Evolutionary conservation across 306 rosid species (phyloP), one percentile per base, ranked within the genome.

Genomic region (Cucurbita ficifolia): DNA sequence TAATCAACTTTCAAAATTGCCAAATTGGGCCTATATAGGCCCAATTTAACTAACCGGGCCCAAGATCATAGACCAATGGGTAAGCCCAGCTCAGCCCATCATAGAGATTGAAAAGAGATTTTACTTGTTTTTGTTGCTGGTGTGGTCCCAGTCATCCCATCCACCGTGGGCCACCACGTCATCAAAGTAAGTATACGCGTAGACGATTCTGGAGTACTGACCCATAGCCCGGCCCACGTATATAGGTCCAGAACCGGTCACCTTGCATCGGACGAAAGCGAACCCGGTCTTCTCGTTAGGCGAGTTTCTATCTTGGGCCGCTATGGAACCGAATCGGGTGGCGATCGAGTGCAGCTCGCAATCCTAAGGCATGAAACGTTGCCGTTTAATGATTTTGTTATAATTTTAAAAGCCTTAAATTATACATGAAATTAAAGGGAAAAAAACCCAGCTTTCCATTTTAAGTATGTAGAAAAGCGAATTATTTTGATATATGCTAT

Each of bases 191-290:
- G 98, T 87, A 76, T 72, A 84, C 3, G 96, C 72, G 56, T 85
- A 92, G 35, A 92, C 91, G 8, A 92, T 88, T 74, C 96, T 79
- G 0, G 96, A 83, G 83, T 84, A 84, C 43, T 82, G 86, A 29
- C 92, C 91, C 98, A 88, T 88, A 62, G 96, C 96, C 19, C 96
- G 87, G 0, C 98, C 98, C 71, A 92, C 91, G 4, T 92, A 92
- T 0, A 92, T 7, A 0, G 89, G 92, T 14, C 96, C 98, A 1
- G 82, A 78, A 19, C 98, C 96, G 6, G 88, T 92, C 7, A 90
- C 88, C 79, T 65, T 79, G 83, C 96, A 92, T 13, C 85, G 58
- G 18, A 88, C 83, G 70, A 92, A 92, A 10, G 98, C 87, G 1
- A 90, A 92, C 7, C 98, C 96, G 17, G 96, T 90, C 77, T 90